A percentile compares a stretch with the other conserved stretches of the same genome.
These are phyloP conservation scores for Apiospora aurea DNA, from an alignment of 2,329 filamentous ascomycete genomes.

Conservation along the genomic window DNA sequence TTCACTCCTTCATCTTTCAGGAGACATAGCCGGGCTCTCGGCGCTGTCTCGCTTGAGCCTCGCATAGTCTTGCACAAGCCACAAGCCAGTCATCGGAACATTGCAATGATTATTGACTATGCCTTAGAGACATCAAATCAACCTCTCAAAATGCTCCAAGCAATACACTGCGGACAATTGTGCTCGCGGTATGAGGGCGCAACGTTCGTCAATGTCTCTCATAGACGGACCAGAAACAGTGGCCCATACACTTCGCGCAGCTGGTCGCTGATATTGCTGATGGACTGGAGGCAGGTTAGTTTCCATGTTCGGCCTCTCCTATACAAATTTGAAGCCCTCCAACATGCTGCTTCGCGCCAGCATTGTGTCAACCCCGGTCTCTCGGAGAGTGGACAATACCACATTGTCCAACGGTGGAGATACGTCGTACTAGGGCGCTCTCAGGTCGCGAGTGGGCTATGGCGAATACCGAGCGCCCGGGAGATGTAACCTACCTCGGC, in stretches of 20 bases:
- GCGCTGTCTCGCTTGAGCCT: neutral
- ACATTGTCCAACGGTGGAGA: neutral
- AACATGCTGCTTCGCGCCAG: neutral
- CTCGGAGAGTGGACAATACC: neutral
- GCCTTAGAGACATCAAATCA: neutral
- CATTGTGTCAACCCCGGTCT: neutral
- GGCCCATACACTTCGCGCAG: neutral
- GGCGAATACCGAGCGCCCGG: neutral
- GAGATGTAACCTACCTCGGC: neutral
- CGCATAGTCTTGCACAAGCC: neutral
- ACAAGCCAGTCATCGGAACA: neutral
- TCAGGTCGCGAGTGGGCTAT: neutral
- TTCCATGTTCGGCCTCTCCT: neutral
- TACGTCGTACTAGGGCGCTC: neutral
- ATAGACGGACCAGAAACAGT: neutral
- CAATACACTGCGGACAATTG: neutral
- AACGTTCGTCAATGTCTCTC: too few relatives aligned
- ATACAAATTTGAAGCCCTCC: neutral
- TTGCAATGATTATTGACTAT: neutral
- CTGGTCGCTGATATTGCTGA: neutral
- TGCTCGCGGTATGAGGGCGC: neutral
- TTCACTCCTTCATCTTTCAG: too few relatives aligned
- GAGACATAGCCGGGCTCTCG: neutral
- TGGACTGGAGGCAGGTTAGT: neutral
- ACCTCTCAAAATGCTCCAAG: neutral